A percentile compares a stretch with the other conserved stretches of the same genome.
Evolutionary conservation across 192 early-diverging fungal genomes (phyloP).

Genomic region (Haplosporangium gracile): DNA sequence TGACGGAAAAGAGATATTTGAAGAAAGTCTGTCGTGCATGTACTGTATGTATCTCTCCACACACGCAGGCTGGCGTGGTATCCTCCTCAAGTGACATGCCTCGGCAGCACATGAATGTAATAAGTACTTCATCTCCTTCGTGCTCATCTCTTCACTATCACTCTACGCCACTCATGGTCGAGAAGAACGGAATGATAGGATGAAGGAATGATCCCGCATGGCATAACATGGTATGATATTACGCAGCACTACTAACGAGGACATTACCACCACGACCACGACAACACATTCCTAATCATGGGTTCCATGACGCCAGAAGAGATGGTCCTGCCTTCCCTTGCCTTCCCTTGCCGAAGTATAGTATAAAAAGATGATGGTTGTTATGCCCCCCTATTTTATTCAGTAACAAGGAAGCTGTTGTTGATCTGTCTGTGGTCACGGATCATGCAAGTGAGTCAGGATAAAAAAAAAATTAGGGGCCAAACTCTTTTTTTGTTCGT

Average conservation of each 20-base stretch:
- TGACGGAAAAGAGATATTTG: too few relatives aligned
- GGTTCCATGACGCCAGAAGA: background rate
- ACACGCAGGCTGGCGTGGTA: too few relatives aligned
- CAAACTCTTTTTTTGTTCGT: background rate
- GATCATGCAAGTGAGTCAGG: background rate
- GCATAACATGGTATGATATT: background rate
- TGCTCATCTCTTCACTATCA: background rate
- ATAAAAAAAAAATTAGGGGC: background rate
- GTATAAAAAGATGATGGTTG: background rate
- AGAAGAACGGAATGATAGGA: too few relatives aligned
- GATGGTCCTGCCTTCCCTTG: background rate
- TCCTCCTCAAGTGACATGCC: too few relatives aligned
- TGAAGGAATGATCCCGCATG: too few relatives aligned
- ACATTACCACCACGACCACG: background rate
- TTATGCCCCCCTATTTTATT: background rate
- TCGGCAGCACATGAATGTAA: background rate
- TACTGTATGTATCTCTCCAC: too few relatives aligned
- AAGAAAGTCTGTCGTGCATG: too few relatives aligned
- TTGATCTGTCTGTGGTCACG: background rate
- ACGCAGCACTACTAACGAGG: background rate
- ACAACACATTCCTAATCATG: background rate
- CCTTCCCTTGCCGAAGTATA: background rate
- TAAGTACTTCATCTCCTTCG: background rate
- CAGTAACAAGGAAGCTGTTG: background rate
- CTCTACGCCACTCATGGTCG: too few relatives aligned